Evolutionary conservation across 139 green algal species (phyloP).

Genomic region (Chlamydomonas asymmetrica): DNA sequence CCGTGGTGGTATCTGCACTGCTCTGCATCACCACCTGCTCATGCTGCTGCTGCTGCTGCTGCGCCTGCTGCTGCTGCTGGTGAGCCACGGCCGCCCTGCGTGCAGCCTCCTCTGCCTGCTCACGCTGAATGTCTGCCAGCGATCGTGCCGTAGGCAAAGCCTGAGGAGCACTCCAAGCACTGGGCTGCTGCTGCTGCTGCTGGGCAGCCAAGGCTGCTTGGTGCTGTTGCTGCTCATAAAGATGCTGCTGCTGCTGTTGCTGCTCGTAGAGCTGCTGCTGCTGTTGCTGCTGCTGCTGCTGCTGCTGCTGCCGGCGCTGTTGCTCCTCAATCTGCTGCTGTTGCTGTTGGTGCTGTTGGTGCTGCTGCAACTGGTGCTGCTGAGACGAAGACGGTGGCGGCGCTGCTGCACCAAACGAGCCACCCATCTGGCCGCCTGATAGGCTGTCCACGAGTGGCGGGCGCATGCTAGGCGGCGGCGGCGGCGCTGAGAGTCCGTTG

Average conservation of each 20-base stretch:
- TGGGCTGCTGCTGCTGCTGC: background rate
- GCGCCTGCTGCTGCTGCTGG: constrained; percentile 11
- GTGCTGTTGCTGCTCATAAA: background rate
- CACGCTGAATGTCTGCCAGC: constrained; percentile 34
- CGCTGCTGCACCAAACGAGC: too few species aligned
- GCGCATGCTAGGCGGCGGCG: too few species aligned
- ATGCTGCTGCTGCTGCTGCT: constrained; percentile 14
- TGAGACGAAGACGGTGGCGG: too few species aligned
- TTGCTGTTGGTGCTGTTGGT: constrained; percentile 5
- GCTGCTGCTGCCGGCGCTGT: background rate
- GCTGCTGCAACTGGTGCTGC: too few species aligned
- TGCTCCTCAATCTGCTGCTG: background rate
- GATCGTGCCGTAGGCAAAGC: background rate
- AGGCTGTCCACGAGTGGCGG: too few species aligned
- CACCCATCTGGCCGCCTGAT: too few species aligned
- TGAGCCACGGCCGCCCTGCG: background rate
- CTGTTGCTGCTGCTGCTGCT: constrained; percentile 25
- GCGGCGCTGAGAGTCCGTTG: too few species aligned
- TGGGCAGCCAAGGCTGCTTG: background rate
- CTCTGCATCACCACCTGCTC: background rate
- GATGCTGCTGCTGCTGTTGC: constrained; percentile 3
- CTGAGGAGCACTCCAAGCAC: constrained; percentile 22
- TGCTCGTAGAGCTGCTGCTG: constrained; percentile 9
- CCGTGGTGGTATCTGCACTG: background rate
- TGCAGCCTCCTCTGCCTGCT: constrained; percentile 27